Base-by-base conservation (phyloP, 306 rosid species). In the Fagus crenata region DNA sequence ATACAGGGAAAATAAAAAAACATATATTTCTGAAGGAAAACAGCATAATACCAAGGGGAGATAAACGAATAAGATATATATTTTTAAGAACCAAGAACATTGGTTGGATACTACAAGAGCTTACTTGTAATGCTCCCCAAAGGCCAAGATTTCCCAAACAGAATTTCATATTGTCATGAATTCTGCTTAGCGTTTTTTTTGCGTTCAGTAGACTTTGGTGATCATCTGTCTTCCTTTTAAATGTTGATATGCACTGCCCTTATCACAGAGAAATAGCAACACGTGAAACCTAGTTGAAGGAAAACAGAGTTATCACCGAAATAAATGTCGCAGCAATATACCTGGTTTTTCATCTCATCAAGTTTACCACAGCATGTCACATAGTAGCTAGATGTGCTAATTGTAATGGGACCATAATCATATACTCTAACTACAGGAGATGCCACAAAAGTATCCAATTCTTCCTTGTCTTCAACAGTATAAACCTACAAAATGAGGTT, bases 121-220 rank as follows among this genome's bases (percentile, higher is more conserved):
- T 90, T 88, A 92, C 98, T 84, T 88, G 92, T 73, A 84, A 79
- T 13, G 96, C 96, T 78, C 98, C 98, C 88, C 88, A 89, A 78
- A 90, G 75, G 84, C 98, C 98, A 85, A 95, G 96, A 81, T 72
- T 87, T 56, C 31, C 75, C 84, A 95, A 79, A 79, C 96, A 87
- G 82, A 90, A 89, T 55, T 82, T 12, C 81, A 95, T 75, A 85
- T 86, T 95, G 18, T 92, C 91, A 78, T 95, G 97, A 80, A 86
- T 81, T 80, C 92, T 85, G 76, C 64, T 90, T 73, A 95, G 82
- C 72, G 78, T 76, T 79, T 82, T 95, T 84, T 90, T 95, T 58
- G 88, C 79, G 85, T 78, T 81, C 86, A 80, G 79, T 41, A 85
- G 85, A 74, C 81, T 85, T 87, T 85, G 87, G 77, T 73, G 88